These are phyloP conservation scores for Linderniella brevidens DNA, from an alignment of 257 asterid genomes.

Conservation along the genomic window DNA sequence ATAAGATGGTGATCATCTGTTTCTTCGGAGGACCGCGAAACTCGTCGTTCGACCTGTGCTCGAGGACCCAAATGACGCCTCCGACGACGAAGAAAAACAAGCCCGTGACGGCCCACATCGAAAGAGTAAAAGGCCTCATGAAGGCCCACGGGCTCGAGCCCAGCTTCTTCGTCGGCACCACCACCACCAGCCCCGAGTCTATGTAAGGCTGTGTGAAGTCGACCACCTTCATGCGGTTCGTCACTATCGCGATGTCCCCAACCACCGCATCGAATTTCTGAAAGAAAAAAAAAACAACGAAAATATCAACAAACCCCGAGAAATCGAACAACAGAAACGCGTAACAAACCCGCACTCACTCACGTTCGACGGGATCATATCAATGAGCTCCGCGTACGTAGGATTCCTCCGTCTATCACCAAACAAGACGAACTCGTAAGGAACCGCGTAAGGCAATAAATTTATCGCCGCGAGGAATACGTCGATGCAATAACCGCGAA, in stretches of 20 bases:
- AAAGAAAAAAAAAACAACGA: too few species aligned
- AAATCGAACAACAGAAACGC: too few species aligned
- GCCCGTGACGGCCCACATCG: constrained; percentile 54
- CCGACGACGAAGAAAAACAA: constrained; percentile 48
- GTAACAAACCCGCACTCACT: too few species aligned
- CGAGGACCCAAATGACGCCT: constrained; percentile 59
- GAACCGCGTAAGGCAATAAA: constrained; percentile 77
- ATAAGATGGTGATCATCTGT: constrained; percentile 50
- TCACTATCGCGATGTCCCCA: constrained; percentile 65
- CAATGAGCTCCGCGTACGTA: constrained; percentile 41
- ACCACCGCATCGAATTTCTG: constrained; percentile 73
- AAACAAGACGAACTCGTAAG: constrained; percentile 50
- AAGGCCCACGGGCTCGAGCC: constrained; percentile 59
- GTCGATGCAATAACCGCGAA: constrained; percentile 76
- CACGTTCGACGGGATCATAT: constrained; percentile 53
- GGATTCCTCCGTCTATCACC: constrained; percentile 74
- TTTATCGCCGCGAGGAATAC: constrained; percentile 70
- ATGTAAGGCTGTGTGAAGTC: constrained; percentile 79
- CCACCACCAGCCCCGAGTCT: constrained; percentile 71
- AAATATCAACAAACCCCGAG: too few species aligned
- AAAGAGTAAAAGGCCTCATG: constrained; percentile 53
- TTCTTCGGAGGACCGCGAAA: constrained; percentile 73
- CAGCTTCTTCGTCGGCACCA: constrained; percentile 37
- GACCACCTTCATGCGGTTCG: constrained; percentile 53
- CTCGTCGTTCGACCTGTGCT: constrained; percentile 65